Evolutionary conservation across 1,284 basidiomycete species (phyloP).

Genomic region (Athelia psychrophila): DNA sequence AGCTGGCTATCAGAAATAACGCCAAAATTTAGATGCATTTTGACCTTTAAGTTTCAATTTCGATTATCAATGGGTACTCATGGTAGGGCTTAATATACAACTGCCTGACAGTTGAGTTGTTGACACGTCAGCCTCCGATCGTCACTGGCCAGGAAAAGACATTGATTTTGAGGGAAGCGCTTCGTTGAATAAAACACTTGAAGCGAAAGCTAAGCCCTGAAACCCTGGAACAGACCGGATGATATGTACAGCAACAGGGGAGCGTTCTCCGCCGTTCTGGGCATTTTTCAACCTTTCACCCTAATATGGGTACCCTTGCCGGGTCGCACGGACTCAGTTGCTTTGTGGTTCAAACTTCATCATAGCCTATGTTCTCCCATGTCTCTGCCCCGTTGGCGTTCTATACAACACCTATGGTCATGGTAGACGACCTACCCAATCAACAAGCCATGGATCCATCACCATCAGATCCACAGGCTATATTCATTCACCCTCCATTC

Average conservation of each 20-base stretch:
- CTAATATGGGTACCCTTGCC: not conserved
- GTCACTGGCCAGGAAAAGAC: no score
- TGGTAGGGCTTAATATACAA: no score
- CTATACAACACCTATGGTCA: constrained; percentile 1
- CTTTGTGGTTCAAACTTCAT: constrained; percentile 2
- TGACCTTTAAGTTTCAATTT: no score
- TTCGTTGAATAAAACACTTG: no score
- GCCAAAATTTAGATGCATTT: no score
- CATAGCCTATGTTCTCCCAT: constrained; percentile 1
- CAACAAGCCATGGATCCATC: constrained; percentile 61
- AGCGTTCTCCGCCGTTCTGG: no score
- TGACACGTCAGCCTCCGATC: no score
- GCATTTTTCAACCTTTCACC: not conserved
- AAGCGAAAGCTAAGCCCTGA: not conserved
- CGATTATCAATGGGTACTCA: no score
- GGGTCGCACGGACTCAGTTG: not conserved
- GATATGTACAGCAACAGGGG: no score
- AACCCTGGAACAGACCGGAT: not conserved
- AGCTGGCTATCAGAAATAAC: no score
- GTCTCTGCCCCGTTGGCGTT: not conserved
- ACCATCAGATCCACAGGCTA: constrained; percentile 53
- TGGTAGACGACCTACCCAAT: constrained; percentile 23
- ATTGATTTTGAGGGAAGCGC: no score
- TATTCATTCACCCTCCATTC: constrained; percentile 75
- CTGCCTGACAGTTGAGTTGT: no score